Evolutionary conservation across 2,329 filamentous ascomycete species (phyloP).

Genomic region (Diaporthe capsici): DNA sequence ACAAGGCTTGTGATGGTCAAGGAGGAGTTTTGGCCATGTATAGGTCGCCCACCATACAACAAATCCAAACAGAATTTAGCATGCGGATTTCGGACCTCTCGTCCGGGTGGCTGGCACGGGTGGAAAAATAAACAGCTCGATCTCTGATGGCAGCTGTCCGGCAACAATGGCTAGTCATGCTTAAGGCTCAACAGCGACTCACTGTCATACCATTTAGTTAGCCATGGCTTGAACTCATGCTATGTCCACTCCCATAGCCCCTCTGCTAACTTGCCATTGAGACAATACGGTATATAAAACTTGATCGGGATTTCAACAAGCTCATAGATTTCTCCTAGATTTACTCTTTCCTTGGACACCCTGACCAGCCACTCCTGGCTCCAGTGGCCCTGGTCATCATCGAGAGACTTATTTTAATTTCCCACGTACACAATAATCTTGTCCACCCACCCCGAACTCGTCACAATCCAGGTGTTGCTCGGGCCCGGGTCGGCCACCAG

Average conservation of each 20-base stretch:
- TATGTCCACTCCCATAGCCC: slow-evolving; percentile 55
- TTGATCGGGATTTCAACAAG: slow-evolving; percentile 50
- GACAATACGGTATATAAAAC: slow-evolving; percentile 38
- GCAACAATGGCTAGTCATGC: background rate
- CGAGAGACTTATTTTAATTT: slow-evolving; percentile 39
- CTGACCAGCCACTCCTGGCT: slow-evolving; percentile 56
- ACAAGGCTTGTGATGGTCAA: background rate
- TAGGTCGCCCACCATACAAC: background rate
- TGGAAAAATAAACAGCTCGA: background rate
- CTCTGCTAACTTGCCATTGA: slow-evolving; percentile 48
- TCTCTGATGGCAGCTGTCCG: too few relatives aligned
- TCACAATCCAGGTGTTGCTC: slow-evolving; percentile 43
- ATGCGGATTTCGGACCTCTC: background rate
- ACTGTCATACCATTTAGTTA: background rate
- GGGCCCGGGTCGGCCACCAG: slow-evolving; percentile 48
- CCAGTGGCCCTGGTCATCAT: slow-evolving; percentile 43
- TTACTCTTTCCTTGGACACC: slow-evolving; percentile 52
- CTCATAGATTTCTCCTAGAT: slow-evolving; percentile 52
- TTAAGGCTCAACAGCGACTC: background rate
- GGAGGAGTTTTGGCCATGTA: background rate
- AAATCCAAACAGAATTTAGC: background rate
- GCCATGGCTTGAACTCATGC: slow-evolving; percentile 49
- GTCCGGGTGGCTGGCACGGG: background rate
- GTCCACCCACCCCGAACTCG: slow-evolving; percentile 20
- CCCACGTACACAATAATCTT: slow-evolving; percentile 43